Evolutionary conservation across 306 rosid species (phyloP).

Genomic region (Trifolium pratense): DNA sequence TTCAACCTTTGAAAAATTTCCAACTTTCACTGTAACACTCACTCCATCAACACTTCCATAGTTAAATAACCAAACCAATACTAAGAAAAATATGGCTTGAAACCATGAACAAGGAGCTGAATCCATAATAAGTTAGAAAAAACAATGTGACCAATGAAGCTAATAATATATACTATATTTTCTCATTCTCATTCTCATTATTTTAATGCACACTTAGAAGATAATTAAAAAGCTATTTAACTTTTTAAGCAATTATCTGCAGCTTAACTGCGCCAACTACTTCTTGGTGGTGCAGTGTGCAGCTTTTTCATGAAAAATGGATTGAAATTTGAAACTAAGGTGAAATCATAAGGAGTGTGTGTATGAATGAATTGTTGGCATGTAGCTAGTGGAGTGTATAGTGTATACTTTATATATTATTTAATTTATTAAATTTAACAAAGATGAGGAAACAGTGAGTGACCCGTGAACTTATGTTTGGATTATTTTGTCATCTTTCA

Average conservation of each 20-base stretch:
- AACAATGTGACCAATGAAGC: conserved; percentile 30
- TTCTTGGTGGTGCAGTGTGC: conserved; percentile 7
- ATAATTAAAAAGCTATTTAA: conserved; percentile 37
- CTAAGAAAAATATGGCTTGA: conserved; percentile 42
- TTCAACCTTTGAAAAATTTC: conserved; percentile 77
- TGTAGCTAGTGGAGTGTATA: conserved; percentile 37
- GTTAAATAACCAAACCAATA: conserved; percentile 40
- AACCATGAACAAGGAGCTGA: conserved; percentile 39
- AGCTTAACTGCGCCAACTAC: conserved; percentile 30
- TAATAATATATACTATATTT: conserved; percentile 3
- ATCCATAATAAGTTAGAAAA: conserved; percentile 41
- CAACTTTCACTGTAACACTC: conserved; percentile 44
- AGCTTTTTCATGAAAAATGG: conserved; percentile 43
- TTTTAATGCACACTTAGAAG: conserved; percentile 13
- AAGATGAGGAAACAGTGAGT: conserved; percentile 41
- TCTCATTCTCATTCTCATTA: conserved; percentile 30
- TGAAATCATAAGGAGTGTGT: conserved; percentile 24
- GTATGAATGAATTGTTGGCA: conserved; percentile 45
- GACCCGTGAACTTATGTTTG: conserved; percentile 74
- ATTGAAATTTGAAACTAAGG: conserved; percentile 32
- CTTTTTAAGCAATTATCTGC: conserved; percentile 45
- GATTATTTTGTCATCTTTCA: conserved; percentile 65
- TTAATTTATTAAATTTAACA: conserved; percentile 32
- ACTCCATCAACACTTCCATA: conserved; percentile 50
- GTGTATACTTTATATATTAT: conserved; percentile 9